Conservation (phyloP, 192 early-diverging fungal species). For the Obelidium mucronatum region DNA sequence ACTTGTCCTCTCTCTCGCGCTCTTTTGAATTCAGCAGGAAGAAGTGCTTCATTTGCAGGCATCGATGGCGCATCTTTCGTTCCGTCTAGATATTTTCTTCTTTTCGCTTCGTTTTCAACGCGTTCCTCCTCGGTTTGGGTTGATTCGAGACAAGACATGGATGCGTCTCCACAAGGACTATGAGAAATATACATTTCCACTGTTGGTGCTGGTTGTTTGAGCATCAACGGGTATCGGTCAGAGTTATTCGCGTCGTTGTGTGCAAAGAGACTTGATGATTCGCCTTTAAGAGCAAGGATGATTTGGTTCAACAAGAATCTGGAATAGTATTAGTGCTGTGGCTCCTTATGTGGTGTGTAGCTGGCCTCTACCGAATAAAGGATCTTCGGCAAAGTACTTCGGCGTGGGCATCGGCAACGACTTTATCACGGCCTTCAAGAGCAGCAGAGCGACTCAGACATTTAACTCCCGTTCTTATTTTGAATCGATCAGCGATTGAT, state of each 20-base stretch:
- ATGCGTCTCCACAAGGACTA: constrained; percentile 85
- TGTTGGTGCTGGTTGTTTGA: constrained; percentile 33
- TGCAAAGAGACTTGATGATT: constrained; percentile 46
- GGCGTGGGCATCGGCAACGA: constrained; percentile 10
- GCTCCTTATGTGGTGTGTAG: too few species aligned
- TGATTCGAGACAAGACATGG: constrained; percentile 53
- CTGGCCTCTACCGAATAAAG: constrained; percentile 11
- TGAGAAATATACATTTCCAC: constrained; percentile 84
- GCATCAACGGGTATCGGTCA: constrained; percentile 10
- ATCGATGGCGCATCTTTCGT: constrained; percentile 18
- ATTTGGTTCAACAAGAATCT: constrained; percentile 9
- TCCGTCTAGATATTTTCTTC: constrained; percentile 51
- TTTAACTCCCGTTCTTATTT: constrained; percentile 18
- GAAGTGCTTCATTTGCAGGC: too few species aligned
- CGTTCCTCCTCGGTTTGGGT: constrained; percentile 44
- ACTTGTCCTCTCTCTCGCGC: not conserved
- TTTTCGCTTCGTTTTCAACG: constrained; percentile 46
- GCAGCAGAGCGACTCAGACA: not conserved
- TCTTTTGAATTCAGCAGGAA: not conserved
- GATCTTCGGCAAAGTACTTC: constrained; percentile 16
- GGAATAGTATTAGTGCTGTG: too few species aligned
- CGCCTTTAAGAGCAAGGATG: not conserved
- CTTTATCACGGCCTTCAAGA: not conserved
- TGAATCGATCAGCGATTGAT: not conserved
- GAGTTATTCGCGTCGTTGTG: not conserved